Evolutionary conservation across 1,139 yeast species (phyloP), one percentile per base, ranked within the genome.

Genomic region (Saccharomyces hybrid): DNA sequence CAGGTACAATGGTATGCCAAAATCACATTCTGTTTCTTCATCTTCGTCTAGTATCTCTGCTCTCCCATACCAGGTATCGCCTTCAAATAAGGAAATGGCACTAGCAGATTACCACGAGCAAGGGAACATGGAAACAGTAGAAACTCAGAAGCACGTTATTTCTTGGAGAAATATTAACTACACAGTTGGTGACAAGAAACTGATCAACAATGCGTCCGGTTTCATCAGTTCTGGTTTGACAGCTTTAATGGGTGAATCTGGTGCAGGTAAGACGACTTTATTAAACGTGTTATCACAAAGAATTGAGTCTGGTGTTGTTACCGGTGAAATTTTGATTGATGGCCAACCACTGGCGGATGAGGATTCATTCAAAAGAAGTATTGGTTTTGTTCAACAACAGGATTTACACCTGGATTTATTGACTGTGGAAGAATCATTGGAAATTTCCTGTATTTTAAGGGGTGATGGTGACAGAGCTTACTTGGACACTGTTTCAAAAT

Each of bases 201-300:
- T 79, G 49, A 72, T 80, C 58, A 77, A 78, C 57, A 67, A 73
- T 56, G 75, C 79, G 47, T 77, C 79, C 56, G 85, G 85, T 41
- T 80, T 63, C 60, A 77, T 80, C 58, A 70, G 73, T 52, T 80
- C 83, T 4, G 84, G 84, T 53, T 62, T 76, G 66, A 77, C 81
- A 49, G 80, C 80, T 4, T 65, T 80, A 53, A 80, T 80, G 83
- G 84, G 84, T 58, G 83, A 78, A 61, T 80, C 84, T 41, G 84
- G 84, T 65, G 84, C 84, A 46, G 85, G 85, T 66, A 81, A 81
- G 62, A 80, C 84, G 1, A 80, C 84, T 1, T 70, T 80, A 55
- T 73, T 81, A 60, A 78, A 80, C 59, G 77, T 76, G 52, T 69
- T 80, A 54, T 77, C 83, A 53, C 79, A 76, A 62, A 72, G 84